Evolutionary conservation across 2,329 filamentous ascomycete species (phyloP).

Genomic region (Rhynchosporium graminicola): DNA sequence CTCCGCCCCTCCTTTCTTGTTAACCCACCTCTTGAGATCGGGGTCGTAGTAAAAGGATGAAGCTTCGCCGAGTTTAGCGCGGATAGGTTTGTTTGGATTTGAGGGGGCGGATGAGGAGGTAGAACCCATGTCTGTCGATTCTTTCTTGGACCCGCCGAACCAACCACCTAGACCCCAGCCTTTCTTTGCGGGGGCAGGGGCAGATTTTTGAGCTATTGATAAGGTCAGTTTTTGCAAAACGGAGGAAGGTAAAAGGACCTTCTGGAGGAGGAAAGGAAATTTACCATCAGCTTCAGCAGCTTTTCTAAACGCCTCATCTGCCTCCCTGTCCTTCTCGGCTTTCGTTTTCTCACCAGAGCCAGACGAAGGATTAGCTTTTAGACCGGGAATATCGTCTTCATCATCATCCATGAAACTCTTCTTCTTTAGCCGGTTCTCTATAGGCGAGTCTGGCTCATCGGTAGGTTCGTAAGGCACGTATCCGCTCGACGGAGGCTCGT

Average conservation of each 20-base stretch:
- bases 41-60: slow-evolving; percentile 93
- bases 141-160: slow-evolving; percentile 72
- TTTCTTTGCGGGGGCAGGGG: slow-evolving; percentile 56
- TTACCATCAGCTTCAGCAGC: slow-evolving; percentile 76
- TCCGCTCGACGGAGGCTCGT: slow-evolving; percentile 34
- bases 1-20: slow-evolving; percentile 79
- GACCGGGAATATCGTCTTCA: slow-evolving; percentile 64
- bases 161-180: slow-evolving; percentile 84
- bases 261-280: slow-evolving; percentile 31
- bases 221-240: slow-evolving; percentile 19
- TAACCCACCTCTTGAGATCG: slow-evolving; percentile 96
- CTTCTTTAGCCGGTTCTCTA: slow-evolving; percentile 64
- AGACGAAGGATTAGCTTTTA: slow-evolving; percentile 43
- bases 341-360: slow-evolving; percentile 58
- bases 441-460: slow-evolving; percentile 45
- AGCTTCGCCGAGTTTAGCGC: slow-evolving; percentile 90
- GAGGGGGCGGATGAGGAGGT: no score
- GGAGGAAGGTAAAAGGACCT: slow-evolving; percentile 24
- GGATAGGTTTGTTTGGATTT: slow-evolving; percentile 68
- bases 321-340: slow-evolving; percentile 72
- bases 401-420: slow-evolving; percentile 83
- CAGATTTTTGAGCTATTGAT: slow-evolving; percentile 59
- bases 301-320: slow-evolving; percentile 81
- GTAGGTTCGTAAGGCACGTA: slow-evolving; percentile 54
- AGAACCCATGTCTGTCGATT: slow-evolving; percentile 43